Base-by-base conservation (phyloP, 805 yeast genomes). In the Candida awuae region DNA sequence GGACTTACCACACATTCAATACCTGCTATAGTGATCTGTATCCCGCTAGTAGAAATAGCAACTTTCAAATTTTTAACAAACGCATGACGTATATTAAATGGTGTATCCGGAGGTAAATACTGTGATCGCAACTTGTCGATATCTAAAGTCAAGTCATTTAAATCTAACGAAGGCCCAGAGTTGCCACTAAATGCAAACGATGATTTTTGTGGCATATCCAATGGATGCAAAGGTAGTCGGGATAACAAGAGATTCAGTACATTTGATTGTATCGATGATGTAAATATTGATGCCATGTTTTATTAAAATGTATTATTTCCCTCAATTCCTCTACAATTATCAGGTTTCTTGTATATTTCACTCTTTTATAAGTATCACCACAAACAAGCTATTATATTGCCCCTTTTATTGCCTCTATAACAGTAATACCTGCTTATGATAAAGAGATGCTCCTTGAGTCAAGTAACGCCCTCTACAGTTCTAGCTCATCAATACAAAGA, bases 241-340 rank as follows among this genome's bases (percentile, higher is more conserved):
- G 48, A 44, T 1, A 46, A n/a, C 16, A 44, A 23, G 10, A 44
- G 19, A 3, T 45, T 38, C 14, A 46, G 31, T 4, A 46, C 38
- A 12, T 34, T 22, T 23, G 41, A 41, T 17, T 46, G 49, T 6
- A 46, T 41, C 14, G 47, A 18, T 3, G 42, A 32, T 12, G 49
- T 30, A 12, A 41, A 42, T 23, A 32, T 37, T 4, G 42, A 42
- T 6, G 50, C 37, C 51, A 44, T 46, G 25, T 15, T n/a, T n/a
- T n/a, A n/a, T n/a, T n/a, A n/a, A n/a, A n/a, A n/a, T n/a, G n/a
- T n/a, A n/a, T n/a, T n/a, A n/a, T n/a, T n/a, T n/a, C n/a, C 25
- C 10, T 22, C 25, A 22, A 22, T 22, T 22, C n/a, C n/a, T n/a
- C n/a, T n/a, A n/a, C n/a, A n/a, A n/a, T n/a, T n/a, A n/a, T n/a